Base-by-base conservation (phyloP, 2,329 filamentous ascomycete species). In the Rhynchosporium agropyri region DNA sequence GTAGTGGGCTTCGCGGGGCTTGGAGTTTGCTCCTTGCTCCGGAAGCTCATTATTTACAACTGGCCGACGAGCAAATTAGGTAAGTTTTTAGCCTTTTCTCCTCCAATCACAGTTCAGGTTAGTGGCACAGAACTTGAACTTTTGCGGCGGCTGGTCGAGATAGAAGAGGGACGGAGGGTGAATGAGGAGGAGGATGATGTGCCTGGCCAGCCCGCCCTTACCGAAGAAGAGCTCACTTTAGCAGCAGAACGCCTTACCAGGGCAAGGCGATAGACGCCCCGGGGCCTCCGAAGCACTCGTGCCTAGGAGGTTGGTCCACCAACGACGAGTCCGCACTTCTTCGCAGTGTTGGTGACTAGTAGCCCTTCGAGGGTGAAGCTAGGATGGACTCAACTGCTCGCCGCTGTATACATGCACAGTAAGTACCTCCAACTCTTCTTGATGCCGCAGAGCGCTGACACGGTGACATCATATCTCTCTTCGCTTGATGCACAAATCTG, bases 291-390 rank as follows among this genome's bases (percentile, higher is more conserved):
- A 56, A 40, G 53, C 31, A 56, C 38, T 56, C 45, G 45, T 56
- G 53, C 53, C 53, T 56, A 56, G 53, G 53, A 40, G 53, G 53
- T n/a, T n/a, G n/a, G n/a, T 56, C 53, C 33, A 56, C 53, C 57
- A 59, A 45, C 57, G 42, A 59, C 36, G 57, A 59, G 45, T 59
- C 57, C 46, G 53, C 53, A 56, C 53, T 56, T 56, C n/a, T 56
- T 3, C n/a, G 53, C 53, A 56, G 53, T 56, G 53, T 38, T 59
- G 57, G 45, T 59, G 57, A 59, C 57, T 59, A 59, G 57, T 59
- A 59, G 57, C 46, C 57, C 42, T 28, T 59, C 57, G 45, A 50
- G 57, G 57, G 57, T 51, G 57, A 59, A 59, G 57, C 57, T 59
- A 59, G 46, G 57, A 59, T 33, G 57, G 57, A 45, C 57, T 59